Evolutionary conservation across 1,284 basidiomycete genomes (phyloP).

Genomic region (Paramarasmius palmivorus): DNA sequence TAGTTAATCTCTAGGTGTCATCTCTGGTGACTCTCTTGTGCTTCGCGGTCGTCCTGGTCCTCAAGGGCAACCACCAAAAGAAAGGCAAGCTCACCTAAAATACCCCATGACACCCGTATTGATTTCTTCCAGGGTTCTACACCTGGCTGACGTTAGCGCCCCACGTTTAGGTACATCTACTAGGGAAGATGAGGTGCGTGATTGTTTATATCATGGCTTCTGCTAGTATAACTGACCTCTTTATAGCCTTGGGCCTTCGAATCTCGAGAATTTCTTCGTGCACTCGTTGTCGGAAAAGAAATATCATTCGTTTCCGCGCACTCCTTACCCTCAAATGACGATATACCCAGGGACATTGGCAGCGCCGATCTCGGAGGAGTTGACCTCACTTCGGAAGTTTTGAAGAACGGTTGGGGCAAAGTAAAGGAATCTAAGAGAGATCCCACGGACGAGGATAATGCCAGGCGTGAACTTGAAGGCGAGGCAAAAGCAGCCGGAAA

Average conservation of each 20-base stretch:
- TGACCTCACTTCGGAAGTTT: conserved; percentile 79
- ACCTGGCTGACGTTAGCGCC: conserved; percentile 82
- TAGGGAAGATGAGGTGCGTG: conserved; percentile 82
- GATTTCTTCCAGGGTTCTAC: conserved; percentile 64
- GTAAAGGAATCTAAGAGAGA: conserved; percentile 85
- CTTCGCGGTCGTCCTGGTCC: conserved; percentile 75
- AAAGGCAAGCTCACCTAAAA: conserved; percentile 61
- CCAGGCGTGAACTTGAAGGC: conserved; percentile 71
- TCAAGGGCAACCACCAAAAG: conserved; percentile 85
- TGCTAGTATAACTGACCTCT: neutral
- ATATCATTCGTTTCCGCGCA: conserved; percentile 79
- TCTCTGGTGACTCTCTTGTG: conserved; percentile 87
- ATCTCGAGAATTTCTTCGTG: conserved; percentile 89
- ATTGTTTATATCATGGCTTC: neutral
- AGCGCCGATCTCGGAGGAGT: conserved; percentile 66
- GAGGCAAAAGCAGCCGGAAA: conserved; percentile 78
- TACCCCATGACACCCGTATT: conserved; percentile 10
- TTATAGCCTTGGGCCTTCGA: conserved; percentile 88
- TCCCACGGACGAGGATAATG: conserved; percentile 76
- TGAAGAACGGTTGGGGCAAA: conserved; percentile 90
- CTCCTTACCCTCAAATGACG: conserved; percentile 69
- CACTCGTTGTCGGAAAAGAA: conserved; percentile 86
- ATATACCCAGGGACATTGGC: conserved; percentile 75
- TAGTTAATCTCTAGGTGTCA: conserved; percentile 60
- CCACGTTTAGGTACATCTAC: conserved; percentile 80